A percentile compares a stretch with the other conserved stretches of the same genome.
phyloP scores from a whole-genome alignment of 495 filamentous ascomycete species.

The Extremus antarcticus region DNA sequence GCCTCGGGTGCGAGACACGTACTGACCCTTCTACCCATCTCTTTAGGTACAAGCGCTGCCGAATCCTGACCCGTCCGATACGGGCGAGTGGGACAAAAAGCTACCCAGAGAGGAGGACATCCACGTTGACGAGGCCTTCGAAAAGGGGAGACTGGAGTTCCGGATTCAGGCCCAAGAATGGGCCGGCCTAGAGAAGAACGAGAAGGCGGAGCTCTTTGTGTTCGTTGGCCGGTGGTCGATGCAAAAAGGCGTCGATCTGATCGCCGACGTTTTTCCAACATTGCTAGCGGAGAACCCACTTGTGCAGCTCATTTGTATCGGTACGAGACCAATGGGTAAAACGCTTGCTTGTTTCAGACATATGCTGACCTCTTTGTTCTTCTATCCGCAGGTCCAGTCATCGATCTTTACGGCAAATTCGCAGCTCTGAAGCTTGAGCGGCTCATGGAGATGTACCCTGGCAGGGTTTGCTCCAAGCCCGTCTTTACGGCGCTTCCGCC shows the following conservation, averaged over 20 bases:
- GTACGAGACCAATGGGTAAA: too few species aligned
- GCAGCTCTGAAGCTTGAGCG: conserved; percentile 60
- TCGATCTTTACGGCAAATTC: conserved; percentile 71
- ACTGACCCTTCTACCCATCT: too few species aligned
- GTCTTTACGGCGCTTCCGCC: conserved; percentile 66
- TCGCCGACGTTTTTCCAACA: conserved; percentile 65
- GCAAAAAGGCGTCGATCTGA: conserved; percentile 67
- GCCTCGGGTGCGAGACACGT: too few species aligned
- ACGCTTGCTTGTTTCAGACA: too few species aligned
- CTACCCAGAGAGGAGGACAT: conserved; percentile 41
- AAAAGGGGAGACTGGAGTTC: conserved; percentile 44
- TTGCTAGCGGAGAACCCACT: too few species aligned
- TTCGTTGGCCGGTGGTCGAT: conserved; percentile 70
- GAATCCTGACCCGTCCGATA: conserved; percentile 65
- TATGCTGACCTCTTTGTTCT: too few species aligned
- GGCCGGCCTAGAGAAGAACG: conserved; percentile 54
- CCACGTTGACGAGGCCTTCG: conserved; percentile 44
- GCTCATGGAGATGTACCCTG: conserved; percentile 66
- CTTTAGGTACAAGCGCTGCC: conserved; percentile 59
- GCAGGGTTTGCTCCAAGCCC: conserved; percentile 64
- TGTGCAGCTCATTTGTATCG: too few species aligned
- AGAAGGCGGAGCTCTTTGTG: conserved; percentile 59
- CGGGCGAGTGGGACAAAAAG: conserved; percentile 51
- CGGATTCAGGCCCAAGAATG: conserved; percentile 63
- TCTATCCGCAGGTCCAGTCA: conserved; percentile 61